Evolutionary conservation across 2,329 filamentous ascomycete species (phyloP), one percentile per base, ranked within the genome.

Genomic region (Dryadomyces quercivorus): DNA sequence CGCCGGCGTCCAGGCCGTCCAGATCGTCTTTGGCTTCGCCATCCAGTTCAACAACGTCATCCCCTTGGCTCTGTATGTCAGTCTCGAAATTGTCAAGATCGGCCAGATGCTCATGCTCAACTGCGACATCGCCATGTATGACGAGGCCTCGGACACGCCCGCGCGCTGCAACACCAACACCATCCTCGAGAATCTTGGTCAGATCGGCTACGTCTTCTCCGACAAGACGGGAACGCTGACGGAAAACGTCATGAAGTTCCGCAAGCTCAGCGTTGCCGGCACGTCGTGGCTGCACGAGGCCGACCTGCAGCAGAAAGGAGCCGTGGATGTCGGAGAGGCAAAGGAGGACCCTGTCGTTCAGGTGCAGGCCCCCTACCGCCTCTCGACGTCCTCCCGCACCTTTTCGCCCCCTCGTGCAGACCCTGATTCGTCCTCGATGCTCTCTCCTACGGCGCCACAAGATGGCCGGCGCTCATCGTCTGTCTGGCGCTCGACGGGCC

Each of bases 11-110:
- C 75, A 79, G 1, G 86, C 88, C 61, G 81, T 88, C 60, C 83
- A 90, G 38, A 89, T 94, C 57, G 84, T 96, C 59, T 84, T 92
- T 31, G 90, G 88, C 0, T 96, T 90, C 66, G 82, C 95, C 60
- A 95, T 97, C 69, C 92, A 95, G 82, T 95, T 95, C 70, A 97
- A 96, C 68, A 97, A 93, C 43, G 82, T 95, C 70, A 91, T 96
- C 56, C 92, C 92, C 0, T 77, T 97, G 16, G 89, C 90, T 0
- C 76, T 97, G 0, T 97, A 95, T 61, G 88, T 97, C 61, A 93
- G 85, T 65, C 74, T 97, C 67, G 91, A 97, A 60, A 76, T 95
- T 56, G 84, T 93, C 67, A 94, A 94, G 66, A 74, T 94, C 8
- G 85, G 78, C 4, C 79, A 82, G 64, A 84, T 95, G 75, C 75